A percentile compares a stretch with the other conserved stretches of the same genome.
phyloP scores from a whole-genome alignment of 2,329 filamentous ascomycete species.

The Xylariaceae sp. region DNA sequence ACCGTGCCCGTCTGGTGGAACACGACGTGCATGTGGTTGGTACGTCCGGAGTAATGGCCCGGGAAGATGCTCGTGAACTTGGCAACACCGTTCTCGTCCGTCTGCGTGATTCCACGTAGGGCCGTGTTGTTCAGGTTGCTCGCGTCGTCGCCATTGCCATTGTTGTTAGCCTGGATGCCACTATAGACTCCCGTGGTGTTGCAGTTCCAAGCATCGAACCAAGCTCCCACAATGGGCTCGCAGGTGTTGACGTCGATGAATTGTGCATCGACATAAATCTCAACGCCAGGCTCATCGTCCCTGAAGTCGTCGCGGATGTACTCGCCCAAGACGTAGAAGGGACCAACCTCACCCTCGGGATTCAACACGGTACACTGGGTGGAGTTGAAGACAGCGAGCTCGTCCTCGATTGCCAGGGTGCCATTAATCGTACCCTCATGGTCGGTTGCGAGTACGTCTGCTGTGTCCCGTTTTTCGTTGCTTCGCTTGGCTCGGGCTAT shows the following conservation, averaged over 20 bases:
- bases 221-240: slow-evolving; percentile 3
- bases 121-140: slow-evolving; percentile 7
- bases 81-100: slow-evolving; percentile 10
- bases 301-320: slow-evolving; percentile 9
- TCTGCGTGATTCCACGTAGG: slow-evolving; percentile 8
- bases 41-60: slow-evolving; percentile 9
- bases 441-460: background rate
- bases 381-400: slow-evolving; percentile 2
- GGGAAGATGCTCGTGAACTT: slow-evolving; percentile 11
- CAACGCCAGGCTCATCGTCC: slow-evolving; percentile 5
- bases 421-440: slow-evolving; percentile 2
- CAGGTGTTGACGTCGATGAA: slow-evolving; percentile 12
- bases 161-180: background rate
- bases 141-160: slow-evolving; percentile 1
- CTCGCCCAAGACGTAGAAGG: slow-evolving; percentile 9
- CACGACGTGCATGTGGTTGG: slow-evolving; percentile 11
- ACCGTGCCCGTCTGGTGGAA: slow-evolving; percentile 8
- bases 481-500: slow-evolving; percentile 1
- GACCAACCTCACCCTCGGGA: slow-evolving; percentile 6
- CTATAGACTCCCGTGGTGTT: slow-evolving; percentile 12
- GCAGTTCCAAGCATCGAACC: slow-evolving; percentile 10
- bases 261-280: slow-evolving; percentile 8
- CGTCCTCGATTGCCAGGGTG: background rate
- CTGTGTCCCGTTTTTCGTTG: slow-evolving; percentile 1
- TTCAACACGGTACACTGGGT: slow-evolving; percentile 3